Conservation (phyloP, 106 monocot species). For the Iris macrosiphon region DNA sequence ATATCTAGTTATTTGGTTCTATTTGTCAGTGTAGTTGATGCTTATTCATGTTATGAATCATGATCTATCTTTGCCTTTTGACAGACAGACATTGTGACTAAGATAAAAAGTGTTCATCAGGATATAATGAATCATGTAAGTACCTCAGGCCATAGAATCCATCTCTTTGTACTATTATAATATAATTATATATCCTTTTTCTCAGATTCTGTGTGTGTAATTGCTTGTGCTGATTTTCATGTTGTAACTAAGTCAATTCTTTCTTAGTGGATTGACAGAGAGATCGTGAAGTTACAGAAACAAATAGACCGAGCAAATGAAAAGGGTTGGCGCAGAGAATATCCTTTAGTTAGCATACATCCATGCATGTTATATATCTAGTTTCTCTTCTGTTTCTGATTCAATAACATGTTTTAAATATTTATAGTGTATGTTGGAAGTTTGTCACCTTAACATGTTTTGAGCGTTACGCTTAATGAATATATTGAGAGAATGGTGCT, state of each 20-base stretch:
- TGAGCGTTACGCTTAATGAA: slow-evolving; percentile 37
- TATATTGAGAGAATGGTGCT: slow-evolving; percentile 49
- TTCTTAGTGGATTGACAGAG: slow-evolving; percentile 59
- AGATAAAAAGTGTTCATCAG: slow-evolving; percentile 34
- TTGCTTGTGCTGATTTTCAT: background rate
- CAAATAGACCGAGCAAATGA: slow-evolving; percentile 60
- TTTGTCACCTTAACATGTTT: slow-evolving; percentile 46
- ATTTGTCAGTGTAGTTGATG: no score
- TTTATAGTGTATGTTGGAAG: background rate
- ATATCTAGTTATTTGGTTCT: background rate
- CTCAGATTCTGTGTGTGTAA: no score
- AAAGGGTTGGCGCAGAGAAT: slow-evolving; percentile 84
- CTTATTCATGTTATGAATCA: slow-evolving; percentile 4
- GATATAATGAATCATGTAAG: slow-evolving; percentile 69
- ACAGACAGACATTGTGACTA: slow-evolving; percentile 61
- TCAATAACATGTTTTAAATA: no score
- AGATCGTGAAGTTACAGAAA: slow-evolving; percentile 39
- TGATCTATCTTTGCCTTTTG: slow-evolving; percentile 18
- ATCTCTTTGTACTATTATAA: background rate
- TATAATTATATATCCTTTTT: no score
- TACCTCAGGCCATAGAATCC: background rate
- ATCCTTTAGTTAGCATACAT: slow-evolving; percentile 44
- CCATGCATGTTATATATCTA: background rate
- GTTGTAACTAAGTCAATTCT: background rate
- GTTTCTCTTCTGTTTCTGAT: background rate